Base-by-base conservation (phyloP, 2,329 filamentous ascomycete genomes). In the Myotisia sp. region DNA sequence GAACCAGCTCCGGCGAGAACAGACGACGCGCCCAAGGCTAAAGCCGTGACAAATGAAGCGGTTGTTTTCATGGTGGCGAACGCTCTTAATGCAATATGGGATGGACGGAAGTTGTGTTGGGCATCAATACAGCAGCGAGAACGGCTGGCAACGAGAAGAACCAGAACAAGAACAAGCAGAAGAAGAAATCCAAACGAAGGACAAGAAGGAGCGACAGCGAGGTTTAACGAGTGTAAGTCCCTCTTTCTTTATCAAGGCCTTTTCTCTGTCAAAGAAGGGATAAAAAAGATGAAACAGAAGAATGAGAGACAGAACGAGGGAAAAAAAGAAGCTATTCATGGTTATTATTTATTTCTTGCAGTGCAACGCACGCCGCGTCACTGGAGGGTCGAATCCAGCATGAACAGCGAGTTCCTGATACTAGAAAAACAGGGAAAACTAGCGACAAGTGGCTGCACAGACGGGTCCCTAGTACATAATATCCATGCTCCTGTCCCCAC, bases 11-110 rank as follows among this genome's bases (percentile, higher is more conserved):
- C 54, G 42, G 62, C 68, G 37, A 64, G 57, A 36, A 58, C 59
- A 35, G 59, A 58, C 26, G 64, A 55, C 23, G 61, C 62, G 38
- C 59, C 56, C 42, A 70, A 42, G 32, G 60, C 59, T 44, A 65
- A 55, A 37, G 64, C 54, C 38, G 63, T 62, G 43, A 65, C 46
- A 37, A 68, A 50, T 30, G 58, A 55, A 38, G 62, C 49, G 33
- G 55, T 51, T 39, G 55, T 56, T 65, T 74, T 74, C 71, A 75
- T 75, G 39, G 42, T 23, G 26, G 28, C 21, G 21, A 22, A 30
- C 17, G 3, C 10, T 4, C 8, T 12, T 13, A 27, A 6, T n/a
- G 10, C 10, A 29, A 26, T 22, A 19, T 19, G 14, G 6, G 17
- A 10, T 22, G 14, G 13, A 17, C 21, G 9, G 20, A 31, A 26